Base-by-base conservation (phyloP, 1,139 yeast species). In the Lodderomyces oxycetoniae region DNA sequence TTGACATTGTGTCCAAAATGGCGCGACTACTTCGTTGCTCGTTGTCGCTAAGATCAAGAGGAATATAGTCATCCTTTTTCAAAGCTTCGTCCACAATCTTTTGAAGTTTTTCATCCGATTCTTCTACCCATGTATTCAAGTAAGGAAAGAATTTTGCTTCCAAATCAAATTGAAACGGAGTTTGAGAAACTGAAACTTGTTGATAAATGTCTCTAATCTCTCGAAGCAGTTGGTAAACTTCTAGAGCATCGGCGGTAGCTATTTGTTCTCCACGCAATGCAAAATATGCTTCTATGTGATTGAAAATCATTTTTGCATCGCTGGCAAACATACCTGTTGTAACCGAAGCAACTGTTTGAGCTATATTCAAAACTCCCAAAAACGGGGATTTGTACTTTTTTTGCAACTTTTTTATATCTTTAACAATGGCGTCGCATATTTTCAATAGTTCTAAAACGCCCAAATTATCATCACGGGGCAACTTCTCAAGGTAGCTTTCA, bases 1-100 rank as follows among this genome's bases (percentile, higher is more conserved):
- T 65, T 6, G 77, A 66, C 52, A 83, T 80, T 15, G 82, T 69
- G 50, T 85, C 94, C 19, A 73, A 54, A 2, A 83, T 84, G 0
- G 91, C 82, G 1, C 76, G 63, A 38, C 71, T 64, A 36, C 48
- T 63, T 40, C 41, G 64, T 37, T 61, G 62, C 8, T 55, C 53
- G 33, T 67, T 70, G 19, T 50, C 56, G 0, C 60, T 67, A 3
- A 67, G 47, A 44, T 75, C 74, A 12, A 78, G 55, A 0, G 83
- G 79, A 39, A 65, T 58, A 54, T 79, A 82, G 0, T 49, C 49
- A 49, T 84, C 94, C 15, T 61, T 64, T 14, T 66, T 63, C 8
- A 83, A 48, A 0, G 87, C 77, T 19, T 74, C 69, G 20, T 63
- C 61, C 3, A 80, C 77, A 47, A 80, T 76, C 3, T 60, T 52